Conservation (phyloP, 345 rosid species). For the Camelina sativa region DNA sequence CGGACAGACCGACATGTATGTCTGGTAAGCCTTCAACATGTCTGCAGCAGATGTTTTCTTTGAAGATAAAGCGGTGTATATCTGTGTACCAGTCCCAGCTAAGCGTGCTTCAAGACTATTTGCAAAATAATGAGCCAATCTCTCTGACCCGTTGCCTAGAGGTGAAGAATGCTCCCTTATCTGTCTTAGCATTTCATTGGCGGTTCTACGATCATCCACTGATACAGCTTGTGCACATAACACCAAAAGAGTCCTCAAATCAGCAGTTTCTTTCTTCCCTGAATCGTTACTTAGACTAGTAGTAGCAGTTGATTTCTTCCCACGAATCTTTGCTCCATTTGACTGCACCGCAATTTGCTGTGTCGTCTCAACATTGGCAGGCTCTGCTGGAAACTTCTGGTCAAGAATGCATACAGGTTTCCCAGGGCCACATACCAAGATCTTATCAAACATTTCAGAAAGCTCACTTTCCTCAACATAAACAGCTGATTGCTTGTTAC, state of each 20-base stretch:
- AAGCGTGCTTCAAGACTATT: conserved; percentile 82
- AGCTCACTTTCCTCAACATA: conserved; percentile 52
- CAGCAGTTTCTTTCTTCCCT: conserved; percentile 59
- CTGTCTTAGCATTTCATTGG: conserved; percentile 70
- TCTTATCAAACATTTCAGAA: conserved; percentile 72
- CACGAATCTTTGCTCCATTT: conserved; percentile 50
- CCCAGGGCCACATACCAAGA: conserved; percentile 45
- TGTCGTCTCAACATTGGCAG: conserved; percentile 19
- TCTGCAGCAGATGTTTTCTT: conserved; percentile 61
- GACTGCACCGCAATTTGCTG: conserved; percentile 43
- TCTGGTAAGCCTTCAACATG: conserved; percentile 66
- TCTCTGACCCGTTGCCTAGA: conserved; percentile 69
- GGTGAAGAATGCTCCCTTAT: conserved; percentile 74
- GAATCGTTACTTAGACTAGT: conserved; percentile 8
- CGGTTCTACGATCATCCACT: conserved; percentile 63
- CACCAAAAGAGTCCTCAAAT: conserved; percentile 71
- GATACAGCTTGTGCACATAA: conserved; percentile 85
- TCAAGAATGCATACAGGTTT: conserved; percentile 13
- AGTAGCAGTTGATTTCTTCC: conserved; percentile 48
- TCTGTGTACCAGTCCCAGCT: conserved; percentile 62
- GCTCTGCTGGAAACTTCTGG: conserved; percentile 36
- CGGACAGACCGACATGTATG: conserved; percentile 58
- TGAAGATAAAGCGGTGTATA: conserved; percentile 51
- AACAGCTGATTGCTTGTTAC: conserved; percentile 61
- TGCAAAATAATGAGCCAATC: conserved; percentile 82